Evolutionary conservation across 768 basidiomycete genomes (phyloP), one percentile per base, ranked within the genome.

Genomic region (Boletus subparvulus): DNA sequence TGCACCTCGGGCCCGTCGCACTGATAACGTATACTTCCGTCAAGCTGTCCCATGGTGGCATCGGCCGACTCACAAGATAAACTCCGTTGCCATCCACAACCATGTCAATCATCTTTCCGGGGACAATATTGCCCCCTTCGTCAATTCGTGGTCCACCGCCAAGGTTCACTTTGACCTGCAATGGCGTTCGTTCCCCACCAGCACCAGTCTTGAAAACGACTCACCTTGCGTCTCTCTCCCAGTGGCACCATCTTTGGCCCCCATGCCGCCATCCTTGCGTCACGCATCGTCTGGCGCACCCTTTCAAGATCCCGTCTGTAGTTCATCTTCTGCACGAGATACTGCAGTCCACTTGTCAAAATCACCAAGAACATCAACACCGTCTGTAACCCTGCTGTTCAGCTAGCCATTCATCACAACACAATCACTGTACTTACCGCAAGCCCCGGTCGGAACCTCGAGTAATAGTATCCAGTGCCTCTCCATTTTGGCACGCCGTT

Each of bases 401-500:
- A 47, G 50, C 49, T 4, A 55, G 54, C 42, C 47, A 47, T 19
- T 17, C 36, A n/a, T 21, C 35, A 44, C 21, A 41, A 37, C 58
- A 32, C 32, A 46, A 53, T 59, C 30, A 33, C 33, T 16, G 14
- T 19, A 69, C 83, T 60, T 64, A 90, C 90, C 57, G 84, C 84
- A 58, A 98, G 79, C 26, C 94, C 93, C n/a, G 96, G 96, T 32
- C 96, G 83, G 80, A 90, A 99, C 50, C 97, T 86, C 32, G 92
- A 85, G 73, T 98, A 99, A 73, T 98, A 98, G 74, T 98, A 98
- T 43, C 93, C 92, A 33, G 92, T 94, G 16, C 94, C 96, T 61
- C 95, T 81, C 96, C 96, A 99, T 69, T 82, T 90, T 0, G 96
- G 96, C 4, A 99, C 94, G 21, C 96, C 96, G 60, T 98, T 98